Evolutionary conservation across 495 filamentous ascomycete genomes (phyloP), one percentile per base, ranked within the genome.

Genomic region (Aspergillus wentii): DNA sequence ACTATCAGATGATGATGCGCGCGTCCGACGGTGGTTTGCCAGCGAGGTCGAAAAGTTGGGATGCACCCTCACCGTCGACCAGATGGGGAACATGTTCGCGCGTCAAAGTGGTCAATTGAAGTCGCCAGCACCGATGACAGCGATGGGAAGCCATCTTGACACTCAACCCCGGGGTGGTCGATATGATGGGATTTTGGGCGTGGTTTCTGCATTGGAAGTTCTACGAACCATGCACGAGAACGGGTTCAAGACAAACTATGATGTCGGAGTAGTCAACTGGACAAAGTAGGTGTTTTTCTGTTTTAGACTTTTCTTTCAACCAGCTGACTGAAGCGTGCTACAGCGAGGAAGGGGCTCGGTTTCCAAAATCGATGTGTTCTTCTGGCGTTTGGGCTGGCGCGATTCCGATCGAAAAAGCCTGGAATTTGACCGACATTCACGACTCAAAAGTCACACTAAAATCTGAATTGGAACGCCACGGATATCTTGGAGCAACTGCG

Each of bases 21-120:
- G 68, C 38, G 83, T 71, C 5, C 77, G 84, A 27, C 73, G 79
- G 43, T 90, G 83, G 83, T 85, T 90, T 43, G 71, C 78, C 6
- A 47, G 70, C 6, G 78, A 80, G 17, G 79, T 78, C 0, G 44
- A 68, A 48, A 66, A 67, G 8, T 53, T 87, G 4, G 82, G 79
- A 7, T 87, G 82, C 54, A 52, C 65, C n/a, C 62, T 75, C 3
- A 64, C 57, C 4, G 48, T 77, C 17, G 80, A 84, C 44, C 54
- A 74, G 22, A 82, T 84, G 78, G 79, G 79, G 2, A 89, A 88
- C 40, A 82, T 80, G 46, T 89, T 87, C 54, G 83, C 84, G 2
- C 53, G 79, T 0, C 70, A 76, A 17, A 57, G 73, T 1, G 83
- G 83, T 0, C 49, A 56, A n/a, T 51, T 57, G 16, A 53, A 59